Percentiles rank a stretch among this genome's conserved stretches.
phyloP scores from a whole-genome alignment of 257 asterid genomes.

The Solanum virginianum region DNA sequence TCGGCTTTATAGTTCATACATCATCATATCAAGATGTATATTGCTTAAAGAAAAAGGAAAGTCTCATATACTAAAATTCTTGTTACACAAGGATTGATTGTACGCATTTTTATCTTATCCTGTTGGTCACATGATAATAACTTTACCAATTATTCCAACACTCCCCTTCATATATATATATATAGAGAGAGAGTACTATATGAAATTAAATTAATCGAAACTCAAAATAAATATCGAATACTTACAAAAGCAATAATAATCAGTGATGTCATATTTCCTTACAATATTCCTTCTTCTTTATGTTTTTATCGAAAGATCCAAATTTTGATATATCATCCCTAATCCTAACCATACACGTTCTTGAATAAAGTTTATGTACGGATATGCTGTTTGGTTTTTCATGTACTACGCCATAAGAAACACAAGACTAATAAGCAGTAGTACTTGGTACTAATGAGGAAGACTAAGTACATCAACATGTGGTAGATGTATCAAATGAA shows the following conservation, averaged over 20 bases:
- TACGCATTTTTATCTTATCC: too few relatives aligned
- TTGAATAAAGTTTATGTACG: background rate
- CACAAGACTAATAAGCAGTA: background rate
- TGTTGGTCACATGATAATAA: too few relatives aligned
- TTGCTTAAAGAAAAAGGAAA: too few relatives aligned
- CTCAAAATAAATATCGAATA: background rate
- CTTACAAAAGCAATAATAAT: background rate
- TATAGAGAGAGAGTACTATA: too few relatives aligned
- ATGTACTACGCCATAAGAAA: background rate
- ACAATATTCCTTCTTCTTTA: background rate
- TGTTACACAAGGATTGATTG: too few relatives aligned
- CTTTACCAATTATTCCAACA: too few relatives aligned
- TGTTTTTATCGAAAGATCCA: background rate
- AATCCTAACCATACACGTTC: background rate
- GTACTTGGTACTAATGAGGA: background rate
- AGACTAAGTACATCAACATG: background rate
- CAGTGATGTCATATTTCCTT: conserved; percentile 4
- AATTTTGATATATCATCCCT: background rate
- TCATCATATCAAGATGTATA: background rate
- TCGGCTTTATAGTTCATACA: conserved; percentile 1
- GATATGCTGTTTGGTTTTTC: background rate
- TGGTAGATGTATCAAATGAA: background rate
- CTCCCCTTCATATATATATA: too few relatives aligned
- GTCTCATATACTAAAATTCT: too few relatives aligned
- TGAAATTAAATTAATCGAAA: background rate